Evolutionary conservation across 495 filamentous ascomycete species (phyloP).

Genomic region (Trichoderma orchidacearum): DNA sequence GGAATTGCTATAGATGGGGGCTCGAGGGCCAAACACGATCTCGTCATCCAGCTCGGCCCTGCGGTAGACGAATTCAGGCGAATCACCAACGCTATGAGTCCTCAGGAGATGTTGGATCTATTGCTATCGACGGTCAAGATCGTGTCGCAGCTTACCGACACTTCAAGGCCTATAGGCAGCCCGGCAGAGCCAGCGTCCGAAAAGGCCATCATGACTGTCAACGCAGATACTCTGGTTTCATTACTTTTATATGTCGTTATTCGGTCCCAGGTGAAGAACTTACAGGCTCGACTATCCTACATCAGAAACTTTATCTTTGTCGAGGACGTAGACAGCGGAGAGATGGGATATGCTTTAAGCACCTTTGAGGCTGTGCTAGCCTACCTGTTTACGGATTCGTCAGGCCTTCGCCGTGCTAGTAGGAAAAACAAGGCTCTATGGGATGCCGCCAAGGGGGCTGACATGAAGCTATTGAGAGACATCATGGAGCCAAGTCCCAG

Average conservation of each 20-base stretch:
- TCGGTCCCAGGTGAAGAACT: slow-evolving; percentile 72
- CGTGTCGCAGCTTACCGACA: slow-evolving; percentile 44
- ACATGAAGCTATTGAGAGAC: slow-evolving; percentile 57
- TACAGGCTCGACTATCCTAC: slow-evolving; percentile 77
- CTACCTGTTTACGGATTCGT: slow-evolving; percentile 75
- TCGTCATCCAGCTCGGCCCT: slow-evolving; percentile 53
- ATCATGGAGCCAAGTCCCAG: slow-evolving; percentile 56
- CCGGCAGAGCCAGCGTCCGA: slow-evolving; percentile 13
- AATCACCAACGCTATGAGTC: slow-evolving; percentile 68
- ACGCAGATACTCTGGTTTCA: slow-evolving; percentile 91
- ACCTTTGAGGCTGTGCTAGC: slow-evolving; percentile 92
- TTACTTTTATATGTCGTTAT: slow-evolving; percentile 88
- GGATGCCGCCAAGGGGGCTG: slow-evolving; percentile 67
- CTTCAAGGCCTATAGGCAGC: background rate
- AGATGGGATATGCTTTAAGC: slow-evolving; percentile 93
- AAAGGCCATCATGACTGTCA: slow-evolving; percentile 59
- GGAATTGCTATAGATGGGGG: slow-evolving; percentile 73
- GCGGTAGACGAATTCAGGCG: slow-evolving; percentile 86
- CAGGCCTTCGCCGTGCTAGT: slow-evolving; percentile 69
- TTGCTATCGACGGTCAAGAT: slow-evolving; percentile 78
- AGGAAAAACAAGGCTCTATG: slow-evolving; percentile 74
- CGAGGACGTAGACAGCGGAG: slow-evolving; percentile 92
- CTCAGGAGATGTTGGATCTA: slow-evolving; percentile 89
- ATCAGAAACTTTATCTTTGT: slow-evolving; percentile 96
- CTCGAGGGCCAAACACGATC: slow-evolving; percentile 52